Percentiles rank a stretch among this genome's conserved stretches.
Evolutionary conservation across 2,329 filamentous ascomycete species (phyloP).

Genomic region (Aspergillus awamori): DNA sequence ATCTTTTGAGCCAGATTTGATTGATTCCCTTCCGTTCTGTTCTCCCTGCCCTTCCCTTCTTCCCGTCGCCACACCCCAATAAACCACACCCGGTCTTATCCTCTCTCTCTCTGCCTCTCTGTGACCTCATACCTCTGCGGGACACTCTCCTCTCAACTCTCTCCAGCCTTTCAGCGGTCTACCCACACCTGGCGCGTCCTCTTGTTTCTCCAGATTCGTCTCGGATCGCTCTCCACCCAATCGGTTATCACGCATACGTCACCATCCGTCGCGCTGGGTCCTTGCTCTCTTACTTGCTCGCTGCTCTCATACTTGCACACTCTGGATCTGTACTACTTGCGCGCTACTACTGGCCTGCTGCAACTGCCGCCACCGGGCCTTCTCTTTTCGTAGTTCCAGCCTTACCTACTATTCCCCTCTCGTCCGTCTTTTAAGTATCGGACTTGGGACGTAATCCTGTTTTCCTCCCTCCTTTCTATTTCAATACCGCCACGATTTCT

Average conservation of each 20-base stretch:
- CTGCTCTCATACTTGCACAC: neutral
- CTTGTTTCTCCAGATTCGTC: neutral
- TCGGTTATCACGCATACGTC: slow-evolving; percentile 8
- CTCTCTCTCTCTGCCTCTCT: no score
- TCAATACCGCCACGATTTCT: slow-evolving; percentile 11
- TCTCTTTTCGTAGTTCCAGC: slow-evolving; percentile 16
- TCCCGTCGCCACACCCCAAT: slow-evolving; percentile 18
- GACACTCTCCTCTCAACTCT: slow-evolving; percentile 15
- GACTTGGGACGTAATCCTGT: slow-evolving; percentile 23
- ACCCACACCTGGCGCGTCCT: neutral
- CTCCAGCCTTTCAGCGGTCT: neutral
- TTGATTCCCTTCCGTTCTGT: slow-evolving; percentile 18
- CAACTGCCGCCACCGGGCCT: neutral
- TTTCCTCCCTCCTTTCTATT: slow-evolving; percentile 11
- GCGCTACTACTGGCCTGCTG: neutral
- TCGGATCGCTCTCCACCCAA: slow-evolving; percentile 10
- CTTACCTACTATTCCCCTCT: slow-evolving; percentile 14
- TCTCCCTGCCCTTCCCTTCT: slow-evolving; percentile 16
- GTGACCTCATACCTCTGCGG: slow-evolving; percentile 18
- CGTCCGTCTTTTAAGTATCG: slow-evolving; percentile 19
- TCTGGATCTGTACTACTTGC: neutral
- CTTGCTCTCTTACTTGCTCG: neutral
- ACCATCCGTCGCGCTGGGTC: slow-evolving; percentile 4
- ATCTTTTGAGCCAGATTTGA: slow-evolving; percentile 1
- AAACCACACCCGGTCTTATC: slow-evolving; percentile 9